Conservation (phyloP, 129 eudicot species). For the Ambrosia trifida region DNA sequence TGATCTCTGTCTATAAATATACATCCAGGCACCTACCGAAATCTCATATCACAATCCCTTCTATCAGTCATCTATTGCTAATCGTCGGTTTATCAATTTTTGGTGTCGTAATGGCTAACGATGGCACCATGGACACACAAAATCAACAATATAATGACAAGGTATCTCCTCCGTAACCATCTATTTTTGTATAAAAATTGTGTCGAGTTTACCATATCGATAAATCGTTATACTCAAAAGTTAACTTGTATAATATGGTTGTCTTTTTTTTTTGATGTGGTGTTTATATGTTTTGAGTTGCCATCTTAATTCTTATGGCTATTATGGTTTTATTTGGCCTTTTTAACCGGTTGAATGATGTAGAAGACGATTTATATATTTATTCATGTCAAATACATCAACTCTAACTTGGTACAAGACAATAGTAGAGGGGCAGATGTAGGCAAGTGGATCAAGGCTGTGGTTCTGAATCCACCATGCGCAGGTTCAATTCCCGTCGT, state of each 20-base stretch:
- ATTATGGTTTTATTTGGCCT: background rate
- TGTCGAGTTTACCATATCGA: too few relatives aligned
- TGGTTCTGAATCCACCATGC: too few relatives aligned
- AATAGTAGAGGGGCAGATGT: too few relatives aligned
- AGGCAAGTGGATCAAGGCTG: too few relatives aligned
- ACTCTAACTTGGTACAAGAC: too few relatives aligned
- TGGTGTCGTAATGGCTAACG: conserved; percentile 24
- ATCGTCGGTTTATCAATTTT: background rate
- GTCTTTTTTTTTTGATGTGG: background rate
- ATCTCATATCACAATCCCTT: conserved; percentile 19
- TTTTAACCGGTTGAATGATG: background rate
- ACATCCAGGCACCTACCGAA: background rate
- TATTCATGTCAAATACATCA: too few relatives aligned
- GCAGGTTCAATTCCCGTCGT: too few relatives aligned
- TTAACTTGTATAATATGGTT: background rate
- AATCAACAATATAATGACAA: conserved; percentile 27
- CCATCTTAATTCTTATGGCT: background rate
- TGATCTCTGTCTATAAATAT: conserved; percentile 18
- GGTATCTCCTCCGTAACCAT: conserved; percentile 17
- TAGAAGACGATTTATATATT: too few relatives aligned
- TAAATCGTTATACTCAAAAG: background rate
- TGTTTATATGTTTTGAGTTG: background rate
- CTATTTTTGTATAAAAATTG: background rate
- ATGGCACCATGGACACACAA: conserved; percentile 28
- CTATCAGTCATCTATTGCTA: background rate